phyloP scores from a whole-genome alignment of 2,329 filamentous ascomycete genomes.

The Phoma sp. region DNA sequence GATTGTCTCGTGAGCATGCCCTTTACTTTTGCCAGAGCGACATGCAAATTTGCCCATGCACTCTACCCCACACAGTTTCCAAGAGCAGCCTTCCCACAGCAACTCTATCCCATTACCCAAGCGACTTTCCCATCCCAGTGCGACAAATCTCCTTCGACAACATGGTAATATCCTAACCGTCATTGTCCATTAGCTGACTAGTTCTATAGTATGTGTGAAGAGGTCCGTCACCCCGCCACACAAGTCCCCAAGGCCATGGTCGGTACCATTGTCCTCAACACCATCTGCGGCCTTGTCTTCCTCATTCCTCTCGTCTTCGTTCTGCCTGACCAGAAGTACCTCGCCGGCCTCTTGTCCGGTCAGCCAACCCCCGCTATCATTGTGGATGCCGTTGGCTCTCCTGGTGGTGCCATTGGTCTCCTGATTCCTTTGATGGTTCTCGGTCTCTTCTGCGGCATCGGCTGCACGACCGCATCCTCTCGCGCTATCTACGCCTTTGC shows the following conservation, averaged over 20 bases:
- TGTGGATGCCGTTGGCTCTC: constrained; percentile 64
- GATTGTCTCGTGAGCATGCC: constrained; percentile 71
- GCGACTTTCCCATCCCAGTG: constrained; percentile 25
- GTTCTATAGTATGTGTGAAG: constrained; percentile 71
- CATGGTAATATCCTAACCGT: constrained; percentile 19
- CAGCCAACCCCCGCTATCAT: constrained; percentile 72
- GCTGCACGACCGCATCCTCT: constrained; percentile 72
- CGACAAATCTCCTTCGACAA: constrained; percentile 23
- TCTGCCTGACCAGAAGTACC: constrained; percentile 64
- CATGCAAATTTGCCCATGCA: constrained; percentile 21
- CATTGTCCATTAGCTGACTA: constrained; percentile 34
- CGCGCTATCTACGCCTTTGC: constrained; percentile 73
- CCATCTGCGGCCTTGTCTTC: constrained; percentile 69
- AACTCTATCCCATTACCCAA: constrained; percentile 19
- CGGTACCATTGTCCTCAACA: constrained; percentile 69
- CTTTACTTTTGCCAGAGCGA: constrained; percentile 41
- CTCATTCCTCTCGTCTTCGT: constrained; percentile 73
- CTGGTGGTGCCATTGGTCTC: constrained; percentile 67
- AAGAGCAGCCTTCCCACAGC: constrained; percentile 26
- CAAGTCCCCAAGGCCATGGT: constrained; percentile 79
- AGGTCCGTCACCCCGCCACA: constrained; percentile 68
- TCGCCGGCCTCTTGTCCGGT: constrained; percentile 60
- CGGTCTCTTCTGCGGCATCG: constrained; percentile 69
- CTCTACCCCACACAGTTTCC: constrained; percentile 28
- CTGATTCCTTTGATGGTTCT: constrained; percentile 70